A percentile compares a stretch with the other conserved stretches of the same genome.
Conservation (phyloP, 78 protist genomes). For the Dictyostelium discoideum region DNA sequence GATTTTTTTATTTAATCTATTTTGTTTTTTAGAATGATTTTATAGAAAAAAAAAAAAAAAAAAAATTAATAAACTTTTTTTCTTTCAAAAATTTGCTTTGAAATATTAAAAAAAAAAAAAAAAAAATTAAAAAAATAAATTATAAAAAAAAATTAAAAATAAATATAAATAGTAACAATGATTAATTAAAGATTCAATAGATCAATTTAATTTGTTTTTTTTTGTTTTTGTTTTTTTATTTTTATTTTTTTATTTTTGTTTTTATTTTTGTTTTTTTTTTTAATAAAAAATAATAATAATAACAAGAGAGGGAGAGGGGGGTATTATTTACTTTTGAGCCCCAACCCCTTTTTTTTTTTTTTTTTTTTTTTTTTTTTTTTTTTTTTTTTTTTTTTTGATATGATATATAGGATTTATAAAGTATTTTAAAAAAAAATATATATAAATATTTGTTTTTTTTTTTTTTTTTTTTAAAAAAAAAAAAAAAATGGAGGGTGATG, state of each 20-base stretch:
- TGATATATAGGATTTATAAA: not conserved
- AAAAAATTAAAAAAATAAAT: not conserved
- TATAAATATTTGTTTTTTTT: no score
- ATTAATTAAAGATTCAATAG: not conserved
- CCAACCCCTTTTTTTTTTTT: no score
- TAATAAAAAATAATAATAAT: no score
- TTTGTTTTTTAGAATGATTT: not conserved
- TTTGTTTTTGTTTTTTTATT: no score
- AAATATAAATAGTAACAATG: not conserved
- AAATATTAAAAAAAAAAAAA: not conserved
- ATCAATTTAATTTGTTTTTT: no score
- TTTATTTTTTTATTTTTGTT: no score
- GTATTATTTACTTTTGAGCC: not conserved
- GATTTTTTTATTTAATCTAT: constrained; percentile 14
- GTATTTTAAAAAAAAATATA: not conserved
- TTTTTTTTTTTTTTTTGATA: no score
- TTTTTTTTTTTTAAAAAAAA: no score
- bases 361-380: no score
- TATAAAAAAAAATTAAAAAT: no score
- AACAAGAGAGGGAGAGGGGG: not conserved
- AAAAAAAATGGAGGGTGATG: not conserved
- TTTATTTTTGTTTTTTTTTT: no score
- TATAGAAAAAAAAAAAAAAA: not conserved
- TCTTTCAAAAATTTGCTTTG: not conserved
- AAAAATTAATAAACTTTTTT: not conserved